Base-by-base conservation (phyloP, 352 stramenopile genomes). In the Pythium aquatile region DNA sequence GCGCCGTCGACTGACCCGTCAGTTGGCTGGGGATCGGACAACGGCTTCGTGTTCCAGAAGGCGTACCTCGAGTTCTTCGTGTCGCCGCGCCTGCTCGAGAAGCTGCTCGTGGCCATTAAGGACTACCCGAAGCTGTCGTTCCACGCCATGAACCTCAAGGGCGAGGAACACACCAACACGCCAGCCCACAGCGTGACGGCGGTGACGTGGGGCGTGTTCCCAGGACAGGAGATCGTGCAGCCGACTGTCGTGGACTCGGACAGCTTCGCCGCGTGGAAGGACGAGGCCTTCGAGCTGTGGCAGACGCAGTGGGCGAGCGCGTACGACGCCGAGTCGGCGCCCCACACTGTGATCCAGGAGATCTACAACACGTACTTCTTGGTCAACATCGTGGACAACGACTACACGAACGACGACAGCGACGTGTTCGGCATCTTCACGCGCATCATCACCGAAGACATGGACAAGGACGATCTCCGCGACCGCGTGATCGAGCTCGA, bases 31-130 rank as follows among this genome's bases (percentile, higher is more conserved):
- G 97, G 97, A 65, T 93, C 95, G 16, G 77, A 88, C 52, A 87
- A 96, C 55, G 97, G 97, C 26, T 90, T 96, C 56, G 96, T 99
- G 30, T 99, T 99, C 81, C 97, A 99, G 81, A 99, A 99, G 83
- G 96, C 95, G 7, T 99, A 99, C 78, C 91, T 98, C 57, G 97
- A 99, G 79, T 99, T 97, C 75, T 99, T 99, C 74, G 87, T 91
- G 28, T 95, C 87, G 32, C 96, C 96, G 24, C 72, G 73, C 14
- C 80, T 93, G 63, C 79, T 95, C 17, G 69, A 71, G 16, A 79
- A 91, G 57, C 72, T 91, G 14, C 68, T 91, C 9, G 79, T 67
- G 47, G 72, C 79, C 57, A 62, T 85, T 13, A 61, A 73, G 57
- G 79, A 91, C 28, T 94, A 89, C 68, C 81, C 85, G 10, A 69